A percentile compares a stretch with the other conserved stretches of the same genome.
Evolutionary conservation across 1,284 basidiomycete genomes (phyloP).

Genomic region (Sutorius eximius): DNA sequence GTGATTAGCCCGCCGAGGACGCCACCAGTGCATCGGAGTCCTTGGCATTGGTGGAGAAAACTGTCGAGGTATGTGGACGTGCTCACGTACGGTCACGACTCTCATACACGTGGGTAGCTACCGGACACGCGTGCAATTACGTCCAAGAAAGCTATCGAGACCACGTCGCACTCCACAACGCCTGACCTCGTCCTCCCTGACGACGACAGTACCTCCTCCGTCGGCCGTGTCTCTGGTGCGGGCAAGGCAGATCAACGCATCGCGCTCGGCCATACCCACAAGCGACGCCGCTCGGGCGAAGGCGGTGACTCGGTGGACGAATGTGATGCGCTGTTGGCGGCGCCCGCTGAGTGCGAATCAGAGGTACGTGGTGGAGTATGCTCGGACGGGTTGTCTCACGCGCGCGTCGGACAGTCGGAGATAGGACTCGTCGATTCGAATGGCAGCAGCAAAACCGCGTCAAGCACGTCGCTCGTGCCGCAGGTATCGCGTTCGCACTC

Average conservation of each 20-base stretch:
- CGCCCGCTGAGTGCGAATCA: background rate
- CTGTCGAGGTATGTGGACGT: conserved; percentile 5
- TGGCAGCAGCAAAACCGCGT: conserved; percentile 15
- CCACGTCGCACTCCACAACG: background rate
- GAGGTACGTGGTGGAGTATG: conserved; percentile 11
- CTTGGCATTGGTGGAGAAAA: background rate
- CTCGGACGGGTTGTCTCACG: background rate
- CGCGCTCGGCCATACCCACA: background rate
- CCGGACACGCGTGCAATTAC: conserved; percentile 3
- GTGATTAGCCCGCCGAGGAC: background rate
- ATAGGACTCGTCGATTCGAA: background rate
- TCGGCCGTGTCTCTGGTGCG: background rate
- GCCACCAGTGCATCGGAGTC: background rate
- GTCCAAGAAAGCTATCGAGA: background rate
- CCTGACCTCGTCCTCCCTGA: conserved; percentile 26
- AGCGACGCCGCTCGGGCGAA: conserved; percentile 3
- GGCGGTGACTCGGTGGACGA: conserved; percentile 22
- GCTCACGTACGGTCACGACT: background rate
- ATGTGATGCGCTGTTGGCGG: conserved; percentile 17
- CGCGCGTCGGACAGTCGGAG: conserved; percentile 17
- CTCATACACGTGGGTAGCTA: background rate
- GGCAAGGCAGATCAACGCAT: background rate
- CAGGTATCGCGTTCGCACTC: background rate
- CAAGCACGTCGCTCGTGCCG: conserved; percentile 13
- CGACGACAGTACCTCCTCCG: background rate